Conservation (phyloP, 805 yeast species). For the Ogataea polymorpha region DNA sequence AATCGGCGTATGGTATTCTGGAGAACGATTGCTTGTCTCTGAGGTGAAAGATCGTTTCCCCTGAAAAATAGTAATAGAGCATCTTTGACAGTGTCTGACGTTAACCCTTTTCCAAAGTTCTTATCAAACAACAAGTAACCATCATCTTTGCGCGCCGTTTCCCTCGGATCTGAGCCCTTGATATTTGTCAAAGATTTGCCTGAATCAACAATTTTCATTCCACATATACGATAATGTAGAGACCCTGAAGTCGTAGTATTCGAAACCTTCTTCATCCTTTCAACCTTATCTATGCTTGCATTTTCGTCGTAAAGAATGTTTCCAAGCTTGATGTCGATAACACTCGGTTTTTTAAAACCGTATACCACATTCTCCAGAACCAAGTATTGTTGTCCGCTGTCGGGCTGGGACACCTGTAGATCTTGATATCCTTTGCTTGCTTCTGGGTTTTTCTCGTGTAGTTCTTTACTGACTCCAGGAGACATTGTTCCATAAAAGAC, state of each 20-base stretch:
- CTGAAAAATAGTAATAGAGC: slow-evolving; percentile 48
- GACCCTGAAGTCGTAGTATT: slow-evolving; percentile 76
- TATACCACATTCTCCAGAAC: slow-evolving; percentile 69
- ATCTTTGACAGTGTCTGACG: slow-evolving; percentile 37
- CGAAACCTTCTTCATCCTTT: slow-evolving; percentile 63
- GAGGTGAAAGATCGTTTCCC: slow-evolving; percentile 31
- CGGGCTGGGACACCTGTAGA: not conserved
- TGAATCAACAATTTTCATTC: slow-evolving; percentile 57
- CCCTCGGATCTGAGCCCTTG: slow-evolving; percentile 14
- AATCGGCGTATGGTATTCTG: slow-evolving; percentile 54
- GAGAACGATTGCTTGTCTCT: slow-evolving; percentile 38
- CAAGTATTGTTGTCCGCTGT: slow-evolving; percentile 37
- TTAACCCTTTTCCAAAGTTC: slow-evolving; percentile 64
- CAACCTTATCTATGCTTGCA: slow-evolving; percentile 56
- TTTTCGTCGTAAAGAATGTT: slow-evolving; percentile 60
- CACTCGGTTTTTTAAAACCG: slow-evolving; percentile 63
- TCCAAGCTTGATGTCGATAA: slow-evolving; percentile 85
- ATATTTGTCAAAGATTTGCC: slow-evolving; percentile 10
- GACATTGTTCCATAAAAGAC: slow-evolving; percentile 56
- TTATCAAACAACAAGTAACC: slow-evolving; percentile 59
- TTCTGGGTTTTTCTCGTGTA: slow-evolving; percentile 19
- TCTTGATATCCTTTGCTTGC: not conserved
- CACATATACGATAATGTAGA: slow-evolving; percentile 76
- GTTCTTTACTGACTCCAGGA: slow-evolving; percentile 39
- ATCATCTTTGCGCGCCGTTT: slow-evolving; percentile 14